Conservation (phyloP, 1,139 yeast species). For the Yamadazyma conglobata region DNA sequence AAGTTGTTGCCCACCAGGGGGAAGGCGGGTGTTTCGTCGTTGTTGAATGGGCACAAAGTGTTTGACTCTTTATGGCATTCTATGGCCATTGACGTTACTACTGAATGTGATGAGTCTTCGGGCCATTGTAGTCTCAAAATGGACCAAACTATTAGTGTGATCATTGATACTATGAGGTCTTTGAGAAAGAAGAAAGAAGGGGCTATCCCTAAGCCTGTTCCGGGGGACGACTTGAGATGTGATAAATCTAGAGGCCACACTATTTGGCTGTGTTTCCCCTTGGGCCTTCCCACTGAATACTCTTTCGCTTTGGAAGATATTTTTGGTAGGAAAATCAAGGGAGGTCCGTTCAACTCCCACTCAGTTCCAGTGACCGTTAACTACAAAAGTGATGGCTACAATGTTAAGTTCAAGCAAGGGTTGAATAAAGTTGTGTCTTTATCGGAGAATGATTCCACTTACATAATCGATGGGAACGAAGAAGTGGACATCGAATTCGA, state of each 20-base stretch:
- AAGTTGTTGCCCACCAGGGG: slow-evolving; percentile 92
- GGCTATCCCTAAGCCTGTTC: slow-evolving; percentile 78
- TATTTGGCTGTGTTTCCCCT: slow-evolving; percentile 75
- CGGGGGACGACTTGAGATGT: slow-evolving; percentile 68
- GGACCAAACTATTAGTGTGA: slow-evolving; percentile 71
- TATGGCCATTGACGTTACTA: slow-evolving; percentile 80
- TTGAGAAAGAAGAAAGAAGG: slow-evolving; percentile 54
- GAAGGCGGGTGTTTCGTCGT: slow-evolving; percentile 80
- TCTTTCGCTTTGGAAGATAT: slow-evolving; percentile 58
- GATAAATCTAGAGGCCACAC: slow-evolving; percentile 58
- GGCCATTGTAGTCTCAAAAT: slow-evolving; percentile 49
- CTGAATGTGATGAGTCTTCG: slow-evolving; percentile 41
- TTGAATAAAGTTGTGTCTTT: slow-evolving; percentile 10
- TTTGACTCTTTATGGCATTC: slow-evolving; percentile 95
- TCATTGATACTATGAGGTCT: slow-evolving; percentile 68
- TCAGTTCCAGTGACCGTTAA: slow-evolving; percentile 41
- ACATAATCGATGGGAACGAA: slow-evolving; percentile 9
- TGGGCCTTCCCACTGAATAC: slow-evolving; percentile 50
- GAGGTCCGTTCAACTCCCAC: slow-evolving; percentile 53
- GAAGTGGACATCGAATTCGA: slow-evolving; percentile 15
- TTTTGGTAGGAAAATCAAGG: slow-evolving; percentile 66
- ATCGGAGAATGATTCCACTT: slow-evolving; percentile 8
- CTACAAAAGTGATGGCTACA: slow-evolving; percentile 47
- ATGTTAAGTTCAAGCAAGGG: slow-evolving; percentile 25
- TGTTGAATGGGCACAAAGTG: slow-evolving; percentile 92